Evolutionary conservation across 2,329 filamentous ascomycete genomes (phyloP).

Genomic region (Pseudogymnoascus sp.): DNA sequence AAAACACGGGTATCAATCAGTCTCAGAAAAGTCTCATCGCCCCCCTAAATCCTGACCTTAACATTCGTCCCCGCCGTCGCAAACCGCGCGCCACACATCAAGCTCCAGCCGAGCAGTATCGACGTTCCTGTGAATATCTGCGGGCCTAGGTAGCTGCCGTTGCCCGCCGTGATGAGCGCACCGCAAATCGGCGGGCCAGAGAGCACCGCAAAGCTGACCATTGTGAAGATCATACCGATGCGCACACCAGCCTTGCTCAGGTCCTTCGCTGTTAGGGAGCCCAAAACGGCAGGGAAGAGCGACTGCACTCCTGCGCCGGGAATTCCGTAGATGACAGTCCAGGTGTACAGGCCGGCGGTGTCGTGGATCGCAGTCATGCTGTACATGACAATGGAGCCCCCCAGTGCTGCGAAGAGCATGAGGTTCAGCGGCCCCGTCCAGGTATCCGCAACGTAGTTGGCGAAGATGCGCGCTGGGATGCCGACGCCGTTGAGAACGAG

Average conservation of each 20-base stretch:
- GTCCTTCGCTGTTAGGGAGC: slow-evolving; percentile 39
- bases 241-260: slow-evolving; percentile 44
- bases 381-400: slow-evolving; percentile 29
- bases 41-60: slow-evolving; percentile 19
- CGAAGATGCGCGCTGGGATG: slow-evolving; percentile 38
- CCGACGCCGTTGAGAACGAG: slow-evolving; percentile 46
- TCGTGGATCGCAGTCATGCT: slow-evolving; percentile 41
- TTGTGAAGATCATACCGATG: slow-evolving; percentile 46
- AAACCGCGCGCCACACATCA: slow-evolving; percentile 34
- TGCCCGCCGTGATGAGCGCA: slow-evolving; percentile 37
- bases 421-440: slow-evolving; percentile 44
- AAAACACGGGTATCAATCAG: background rate
- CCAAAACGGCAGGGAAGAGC: slow-evolving; percentile 43
- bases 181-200: slow-evolving; percentile 48
- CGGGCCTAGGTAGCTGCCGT: slow-evolving; percentile 40
- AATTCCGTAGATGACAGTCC: slow-evolving; percentile 43
- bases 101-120: slow-evolving; percentile 35
- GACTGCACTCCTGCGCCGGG: slow-evolving; percentile 40
- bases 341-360: slow-evolving; percentile 38
- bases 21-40: background rate
- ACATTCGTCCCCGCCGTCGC: slow-evolving; percentile 28
- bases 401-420: slow-evolving; percentile 36
- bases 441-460: slow-evolving; percentile 38
- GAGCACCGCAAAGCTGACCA: slow-evolving; percentile 44
- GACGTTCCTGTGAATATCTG: slow-evolving; percentile 41